Base-by-base conservation (phyloP, 139 green algal genomes). In the Coelastrella sp. region DNA sequence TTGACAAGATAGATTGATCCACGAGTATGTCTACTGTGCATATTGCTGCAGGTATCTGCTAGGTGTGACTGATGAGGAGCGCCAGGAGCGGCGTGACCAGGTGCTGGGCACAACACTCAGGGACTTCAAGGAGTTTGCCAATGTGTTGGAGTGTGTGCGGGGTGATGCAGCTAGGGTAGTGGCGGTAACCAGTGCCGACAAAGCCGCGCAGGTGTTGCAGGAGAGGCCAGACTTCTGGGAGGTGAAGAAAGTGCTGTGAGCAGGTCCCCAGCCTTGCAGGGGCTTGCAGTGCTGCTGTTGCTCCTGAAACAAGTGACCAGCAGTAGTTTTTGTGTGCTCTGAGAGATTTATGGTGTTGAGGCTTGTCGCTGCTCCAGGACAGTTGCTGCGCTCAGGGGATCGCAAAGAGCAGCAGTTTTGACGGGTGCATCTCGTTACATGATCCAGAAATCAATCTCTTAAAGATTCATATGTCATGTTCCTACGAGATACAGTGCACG, bases 71-170 rank as follows among this genome's bases (percentile, higher is more conserved):
- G 97, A 99, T 58, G 97, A 99, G 92, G 97, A 99, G 96, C 93
- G 98, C 7, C 98, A 99, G 93, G 87, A 95, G 85, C 93, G 98
- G 9, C 91, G 98, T 27, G 97, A 99, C 66, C 90, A 99, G 94
- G 96, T 99, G 60, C 92, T 98, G 82, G 90, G 90, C 85, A 98
- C 96, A 14, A 95, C 85, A 7, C 57, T 94, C 59, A 94, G 94
- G 78, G 97, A 99, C 94, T 99, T 99, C 94, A 94, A 88, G 90
- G 90, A 91, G 8, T 97, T 97, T 92, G 96, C 94, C 6, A 95
- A 98, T 27, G 93, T 94, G 58, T 89, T 99, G 65, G 96, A 96
- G 70, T 89, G 84, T n/a, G 94, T 97, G 57, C 78, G 90, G 56
- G 91, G 92, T 9, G 72, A 93, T 22, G 92, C 94, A 12, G 97